Evolutionary conservation across 2,329 filamentous ascomycete species (phyloP).

Genomic region (Penicillium sclerotiorum): DNA sequence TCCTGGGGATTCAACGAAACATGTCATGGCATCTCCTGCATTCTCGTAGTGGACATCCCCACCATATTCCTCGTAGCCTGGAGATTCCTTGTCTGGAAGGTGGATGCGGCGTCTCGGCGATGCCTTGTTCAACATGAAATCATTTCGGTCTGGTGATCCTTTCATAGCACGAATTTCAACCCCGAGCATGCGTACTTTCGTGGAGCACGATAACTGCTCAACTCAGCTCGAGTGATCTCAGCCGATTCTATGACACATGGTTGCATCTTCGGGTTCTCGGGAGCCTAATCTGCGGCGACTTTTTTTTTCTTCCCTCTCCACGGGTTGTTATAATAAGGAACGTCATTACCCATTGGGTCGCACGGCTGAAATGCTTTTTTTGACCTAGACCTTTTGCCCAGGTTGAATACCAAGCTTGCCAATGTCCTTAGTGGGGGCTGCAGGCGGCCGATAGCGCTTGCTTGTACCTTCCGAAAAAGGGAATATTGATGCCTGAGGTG

Average conservation of each 20-base stretch:
- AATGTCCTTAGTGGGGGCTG: background rate
- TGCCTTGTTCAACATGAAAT: conserved; percentile 10
- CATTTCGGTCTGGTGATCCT: conserved; percentile 9
- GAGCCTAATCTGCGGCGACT: background rate
- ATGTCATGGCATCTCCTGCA: background rate
- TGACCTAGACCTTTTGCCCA: background rate
- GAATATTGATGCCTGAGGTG: conserved; percentile 3
- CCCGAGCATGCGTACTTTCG: background rate
- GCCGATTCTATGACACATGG: conserved; percentile 18
- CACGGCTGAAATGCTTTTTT: too few species aligned
- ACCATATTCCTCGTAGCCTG: conserved; percentile 8
- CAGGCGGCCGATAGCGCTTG: conserved; percentile 10
- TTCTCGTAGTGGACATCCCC: conserved; percentile 7
- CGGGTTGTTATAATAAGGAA: background rate
- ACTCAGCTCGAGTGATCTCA: background rate
- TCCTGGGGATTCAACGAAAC: conserved; percentile 6
- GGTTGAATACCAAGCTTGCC: conserved; percentile 1
- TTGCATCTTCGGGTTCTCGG: background rate
- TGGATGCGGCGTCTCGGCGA: conserved; percentile 14
- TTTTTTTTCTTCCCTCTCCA: too few species aligned
- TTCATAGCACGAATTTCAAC: conserved; percentile 1
- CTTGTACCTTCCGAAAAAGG: conserved; percentile 25
- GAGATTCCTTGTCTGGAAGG: conserved; percentile 21
- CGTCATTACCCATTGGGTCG: background rate
- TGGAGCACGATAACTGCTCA: background rate